Evolutionary conservation across 441 rosid genomes (phyloP).

Genomic region (Macaranga tanarius): DNA sequence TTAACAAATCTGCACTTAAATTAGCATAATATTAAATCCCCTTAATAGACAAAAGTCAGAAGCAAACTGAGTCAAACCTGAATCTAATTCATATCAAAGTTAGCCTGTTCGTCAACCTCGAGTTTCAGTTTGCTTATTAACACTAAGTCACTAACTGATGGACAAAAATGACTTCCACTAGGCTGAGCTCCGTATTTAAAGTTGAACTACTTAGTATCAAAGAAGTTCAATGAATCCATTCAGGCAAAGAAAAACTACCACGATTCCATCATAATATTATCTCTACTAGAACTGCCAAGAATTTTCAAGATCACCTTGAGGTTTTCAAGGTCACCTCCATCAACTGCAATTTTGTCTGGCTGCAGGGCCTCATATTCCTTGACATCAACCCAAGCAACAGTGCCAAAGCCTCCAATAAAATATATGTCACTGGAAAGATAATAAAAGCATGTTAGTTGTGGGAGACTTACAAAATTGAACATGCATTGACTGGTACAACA

Average conservation of each 20-base stretch:
- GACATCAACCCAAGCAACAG: slow-evolving; percentile 98
- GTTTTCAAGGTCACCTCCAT: slow-evolving; percentile 89
- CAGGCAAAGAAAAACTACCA: neutral
- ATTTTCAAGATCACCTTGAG: slow-evolving; percentile 56
- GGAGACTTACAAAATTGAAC: neutral
- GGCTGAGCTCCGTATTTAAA: neutral
- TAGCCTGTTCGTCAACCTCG: neutral
- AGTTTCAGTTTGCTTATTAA: neutral
- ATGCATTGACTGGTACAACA: neutral
- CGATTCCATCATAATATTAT: neutral
- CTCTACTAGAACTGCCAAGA: neutral
- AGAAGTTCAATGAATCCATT: slow-evolving; percentile 4
- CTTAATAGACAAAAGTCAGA: neutral
- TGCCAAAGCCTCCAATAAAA: slow-evolving; percentile 98
- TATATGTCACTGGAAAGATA: slow-evolving; percentile 73
- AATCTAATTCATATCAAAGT: neutral
- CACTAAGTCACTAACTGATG: neutral
- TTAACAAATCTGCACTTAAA: neutral
- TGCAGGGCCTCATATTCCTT: slow-evolving; percentile 75
- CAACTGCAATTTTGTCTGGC: slow-evolving; percentile 94
- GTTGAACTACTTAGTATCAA: too few relatives aligned
- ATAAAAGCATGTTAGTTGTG: neutral
- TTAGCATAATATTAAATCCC: neutral
- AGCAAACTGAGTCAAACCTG: neutral
- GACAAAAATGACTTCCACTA: neutral